These are phyloP conservation scores for Ogataea ramenticola DNA, from an alignment of 805 yeast species.

Conservation along the genomic window DNA sequence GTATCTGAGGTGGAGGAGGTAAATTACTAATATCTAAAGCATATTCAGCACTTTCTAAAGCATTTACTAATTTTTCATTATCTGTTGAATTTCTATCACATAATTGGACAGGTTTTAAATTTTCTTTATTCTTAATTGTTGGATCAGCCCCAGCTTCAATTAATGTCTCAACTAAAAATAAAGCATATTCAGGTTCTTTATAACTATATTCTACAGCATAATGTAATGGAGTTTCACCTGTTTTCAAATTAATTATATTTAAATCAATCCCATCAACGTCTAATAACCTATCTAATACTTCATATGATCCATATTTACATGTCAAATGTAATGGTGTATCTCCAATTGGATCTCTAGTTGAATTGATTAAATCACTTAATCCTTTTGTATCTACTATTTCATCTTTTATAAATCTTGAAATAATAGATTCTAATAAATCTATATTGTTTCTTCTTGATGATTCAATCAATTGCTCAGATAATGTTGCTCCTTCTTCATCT, in stretches of 20 bases:
- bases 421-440: slow-evolving; percentile 45
- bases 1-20: slow-evolving; percentile 26
- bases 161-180: slow-evolving; percentile 68
- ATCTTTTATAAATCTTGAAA: slow-evolving; percentile 35
- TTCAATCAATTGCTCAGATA: slow-evolving; percentile 74
- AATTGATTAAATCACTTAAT: slow-evolving; percentile 51
- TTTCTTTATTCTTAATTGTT: slow-evolving; percentile 46
- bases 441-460: slow-evolving; percentile 84
- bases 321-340: slow-evolving; percentile 80
- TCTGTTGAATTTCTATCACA: slow-evolving; percentile 36
- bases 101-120: slow-evolving; percentile 71
- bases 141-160: slow-evolving; percentile 92
- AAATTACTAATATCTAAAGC: slow-evolving; percentile 35
- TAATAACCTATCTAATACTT: slow-evolving; percentile 69
- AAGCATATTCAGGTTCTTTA: slow-evolving; percentile 81
- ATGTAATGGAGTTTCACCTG: slow-evolving; percentile 88
- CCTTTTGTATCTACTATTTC: slow-evolving; percentile 26
- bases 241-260: slow-evolving; percentile 65
- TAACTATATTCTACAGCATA: slow-evolving; percentile 69
- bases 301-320: slow-evolving; percentile 77
- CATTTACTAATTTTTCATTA: slow-evolving; percentile 47
- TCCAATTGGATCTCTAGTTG: slow-evolving; percentile 67
- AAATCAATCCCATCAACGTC: slow-evolving; percentile 90
- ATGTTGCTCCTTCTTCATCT: slow-evolving; percentile 59
- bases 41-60: slow-evolving; percentile 77